These are phyloP conservation scores for Striga asiatica DNA, from an alignment of 257 asterid genomes.

Conservation along the genomic window DNA sequence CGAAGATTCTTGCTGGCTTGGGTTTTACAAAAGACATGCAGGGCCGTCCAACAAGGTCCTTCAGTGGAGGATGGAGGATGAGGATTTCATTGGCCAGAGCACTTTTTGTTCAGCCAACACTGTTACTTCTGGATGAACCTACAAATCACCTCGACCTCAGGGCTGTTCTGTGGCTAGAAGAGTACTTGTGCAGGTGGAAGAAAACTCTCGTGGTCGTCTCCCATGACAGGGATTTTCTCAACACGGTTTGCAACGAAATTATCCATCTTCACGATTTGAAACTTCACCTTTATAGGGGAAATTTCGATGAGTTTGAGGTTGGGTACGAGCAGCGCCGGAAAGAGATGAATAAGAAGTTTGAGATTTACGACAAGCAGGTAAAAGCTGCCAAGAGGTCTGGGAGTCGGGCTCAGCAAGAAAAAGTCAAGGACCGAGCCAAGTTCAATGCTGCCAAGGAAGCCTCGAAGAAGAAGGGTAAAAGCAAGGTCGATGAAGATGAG, in stretches of 20 bases:
- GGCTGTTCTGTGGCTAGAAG: conserved; percentile 2
- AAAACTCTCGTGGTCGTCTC: neutral
- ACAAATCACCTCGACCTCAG: neutral
- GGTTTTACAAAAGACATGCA: neutral
- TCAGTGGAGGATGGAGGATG: conserved; percentile 1
- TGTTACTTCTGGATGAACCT: neutral
- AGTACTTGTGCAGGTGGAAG: conserved; percentile 1
- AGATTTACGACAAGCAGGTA: neutral
- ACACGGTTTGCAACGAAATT: neutral
- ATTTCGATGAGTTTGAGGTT: neutral
- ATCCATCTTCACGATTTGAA: neutral
- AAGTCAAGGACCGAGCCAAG: neutral
- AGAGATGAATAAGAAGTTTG: neutral
- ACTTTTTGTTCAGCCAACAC: neutral
- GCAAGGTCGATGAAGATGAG: neutral
- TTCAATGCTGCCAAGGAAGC: neutral
- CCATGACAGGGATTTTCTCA: neutral
- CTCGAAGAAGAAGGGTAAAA: neutral
- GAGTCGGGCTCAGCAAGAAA: conserved; percentile 1
- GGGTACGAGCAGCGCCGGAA: neutral
- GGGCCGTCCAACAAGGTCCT: neutral
- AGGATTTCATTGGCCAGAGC: neutral
- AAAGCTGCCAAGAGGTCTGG: neutral
- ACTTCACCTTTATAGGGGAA: neutral
- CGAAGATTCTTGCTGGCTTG: neutral